Conservation (phyloP, 139 green algal species). For the Chlamydomonas asymmetrica region DNA sequence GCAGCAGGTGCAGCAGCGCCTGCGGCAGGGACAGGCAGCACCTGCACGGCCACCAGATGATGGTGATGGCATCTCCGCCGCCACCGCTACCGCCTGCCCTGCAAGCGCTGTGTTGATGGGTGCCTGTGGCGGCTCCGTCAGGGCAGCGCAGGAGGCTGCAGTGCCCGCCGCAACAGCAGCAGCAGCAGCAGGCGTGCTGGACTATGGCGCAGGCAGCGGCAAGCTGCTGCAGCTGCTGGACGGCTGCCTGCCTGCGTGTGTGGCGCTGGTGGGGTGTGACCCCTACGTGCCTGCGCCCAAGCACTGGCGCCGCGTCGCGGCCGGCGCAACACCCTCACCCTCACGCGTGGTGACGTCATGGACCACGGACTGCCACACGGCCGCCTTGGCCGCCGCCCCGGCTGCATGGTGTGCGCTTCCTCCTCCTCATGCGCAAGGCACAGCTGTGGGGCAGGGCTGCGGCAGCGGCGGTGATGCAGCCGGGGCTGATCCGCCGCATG, state of each 20-base stretch:
- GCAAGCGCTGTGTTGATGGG: too few relatives aligned
- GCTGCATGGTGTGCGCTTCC: not conserved
- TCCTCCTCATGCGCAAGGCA: not conserved
- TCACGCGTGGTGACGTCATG: not conserved
- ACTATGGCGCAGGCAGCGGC: conserved; percentile 22
- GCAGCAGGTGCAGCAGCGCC: not conserved
- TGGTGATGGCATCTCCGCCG: too few relatives aligned
- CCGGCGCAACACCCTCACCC: not conserved
- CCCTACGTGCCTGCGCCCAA: not conserved
- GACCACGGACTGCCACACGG: not conserved
- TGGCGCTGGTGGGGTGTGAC: conserved; percentile 3
- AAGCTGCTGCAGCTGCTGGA: conserved; percentile 4
- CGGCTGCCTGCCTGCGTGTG: not conserved
- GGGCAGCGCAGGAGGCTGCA: not conserved
- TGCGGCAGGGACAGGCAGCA: not conserved
- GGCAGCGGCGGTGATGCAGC: too few relatives aligned
- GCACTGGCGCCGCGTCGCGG: not conserved
- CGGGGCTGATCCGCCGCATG: too few relatives aligned
- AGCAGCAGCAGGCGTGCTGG: conserved; percentile 4
- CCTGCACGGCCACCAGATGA: not conserved
- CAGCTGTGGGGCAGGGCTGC: not conserved
- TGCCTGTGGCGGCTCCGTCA: too few relatives aligned
- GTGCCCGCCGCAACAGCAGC: not conserved
- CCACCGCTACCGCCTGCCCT: too few relatives aligned
- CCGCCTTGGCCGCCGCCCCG: too few relatives aligned